Evolutionary conservation across 1,284 basidiomycete species (phyloP).

Genomic region (Austropuccinia psidii): DNA sequence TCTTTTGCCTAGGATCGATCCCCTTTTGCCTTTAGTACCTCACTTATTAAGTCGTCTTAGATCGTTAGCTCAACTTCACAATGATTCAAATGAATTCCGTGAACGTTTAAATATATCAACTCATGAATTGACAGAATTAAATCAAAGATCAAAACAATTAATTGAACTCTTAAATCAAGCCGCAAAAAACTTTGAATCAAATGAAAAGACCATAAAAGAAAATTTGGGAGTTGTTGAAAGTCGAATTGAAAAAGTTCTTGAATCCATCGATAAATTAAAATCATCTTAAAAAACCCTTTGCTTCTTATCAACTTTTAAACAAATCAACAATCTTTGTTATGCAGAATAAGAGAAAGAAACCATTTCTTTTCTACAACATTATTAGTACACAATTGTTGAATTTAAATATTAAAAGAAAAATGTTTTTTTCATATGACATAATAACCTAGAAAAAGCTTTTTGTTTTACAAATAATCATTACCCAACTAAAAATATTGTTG

Average conservation of each 20-base stretch:
- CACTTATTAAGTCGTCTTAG: constrained; percentile 80
- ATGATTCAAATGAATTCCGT: constrained; percentile 65
- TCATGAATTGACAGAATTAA: constrained; percentile 59
- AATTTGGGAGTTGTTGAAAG: constrained; percentile 65
- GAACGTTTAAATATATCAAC: constrained; percentile 60
- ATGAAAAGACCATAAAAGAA: constrained; percentile 56
- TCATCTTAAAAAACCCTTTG: background rate
- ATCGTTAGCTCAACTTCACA: constrained; percentile 72
- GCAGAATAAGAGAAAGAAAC: too few species aligned
- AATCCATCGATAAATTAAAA: constrained; percentile 52
- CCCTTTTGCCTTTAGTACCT: constrained; percentile 78
- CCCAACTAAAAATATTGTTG: too few species aligned
- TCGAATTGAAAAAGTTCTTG: constrained; percentile 56
- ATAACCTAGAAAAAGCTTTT: too few species aligned
- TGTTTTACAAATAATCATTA: too few species aligned
- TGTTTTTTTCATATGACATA: too few species aligned
- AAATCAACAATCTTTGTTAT: too few species aligned
- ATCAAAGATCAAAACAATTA: constrained; percentile 61
- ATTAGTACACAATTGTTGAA: too few species aligned
- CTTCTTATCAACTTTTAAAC: too few species aligned
- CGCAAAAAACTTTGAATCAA: constrained; percentile 56
- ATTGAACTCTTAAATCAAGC: constrained; percentile 58
- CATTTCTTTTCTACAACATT: too few species aligned
- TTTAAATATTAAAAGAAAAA: too few species aligned
- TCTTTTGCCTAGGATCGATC: constrained; percentile 71